Evolutionary conservation across 179 eudicot species (phyloP), one percentile per base, ranked within the genome.

Genomic region (Corrigiola litoralis): DNA sequence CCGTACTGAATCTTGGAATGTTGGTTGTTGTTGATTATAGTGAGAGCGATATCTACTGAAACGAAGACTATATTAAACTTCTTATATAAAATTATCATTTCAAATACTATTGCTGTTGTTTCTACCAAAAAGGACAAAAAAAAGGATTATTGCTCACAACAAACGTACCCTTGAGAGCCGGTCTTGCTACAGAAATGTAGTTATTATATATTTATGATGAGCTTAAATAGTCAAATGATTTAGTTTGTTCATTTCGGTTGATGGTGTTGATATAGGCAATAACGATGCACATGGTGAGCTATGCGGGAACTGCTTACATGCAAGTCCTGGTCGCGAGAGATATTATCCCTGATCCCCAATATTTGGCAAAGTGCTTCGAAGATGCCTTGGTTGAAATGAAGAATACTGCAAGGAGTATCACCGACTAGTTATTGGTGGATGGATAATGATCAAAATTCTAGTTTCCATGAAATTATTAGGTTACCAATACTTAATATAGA

Each of bases 291-390:
- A 84, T 89, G 89, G 71, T 87, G 75, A 83, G 89, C 62, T 87
- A 89, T 38, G 83, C 80, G 29, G 95, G 91, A 41, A 72, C 59
- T 42, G 95, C 87, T 1, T 73, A 82, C 36, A 55, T 90, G 82
- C 96, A 90, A 63, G 85, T 90, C 4, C 57, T 76, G 18, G 96
- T 85, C 8, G 95, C 91, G 12, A 87, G 82, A 69, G 95, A 85
- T 6, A 73, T 90, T 13, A 74, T 87, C 18, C 83, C 87, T 6
- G 87, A 87, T 27, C 86, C 89, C 14, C 48, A 79, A 52, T 53
- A 75, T 70, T 72, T 90, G 8, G 89, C 91, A 4, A 84, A 82
- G 66, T 90, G 91, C 67, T 87, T 87, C 33, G 86, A 87, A 75
- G 87, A 85, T 66, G 82, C 95, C 4, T 65, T 89, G 55, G 47